Base-by-base conservation (phyloP, 768 basidiomycete genomes). In the Mycena belliarum region DNA sequence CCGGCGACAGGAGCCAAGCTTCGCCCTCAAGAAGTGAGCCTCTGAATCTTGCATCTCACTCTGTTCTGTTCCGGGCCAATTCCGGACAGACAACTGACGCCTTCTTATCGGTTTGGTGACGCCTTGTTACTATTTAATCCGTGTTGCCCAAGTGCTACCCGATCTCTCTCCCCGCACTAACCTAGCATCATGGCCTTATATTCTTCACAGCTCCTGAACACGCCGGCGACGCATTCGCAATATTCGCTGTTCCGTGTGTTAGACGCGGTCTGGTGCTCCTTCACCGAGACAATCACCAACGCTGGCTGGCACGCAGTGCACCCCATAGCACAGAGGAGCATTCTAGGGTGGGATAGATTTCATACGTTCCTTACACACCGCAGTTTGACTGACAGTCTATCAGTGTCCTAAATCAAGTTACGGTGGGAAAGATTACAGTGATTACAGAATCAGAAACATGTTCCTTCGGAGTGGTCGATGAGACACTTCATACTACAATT, bases 121-220 rank as follows among this genome's bases (percentile, higher is more conserved):
- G n/a, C n/a, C n/a, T n/a, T n/a, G n/a, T n/a, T n/a, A n/a, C n/a
- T n/a, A n/a, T n/a, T n/a, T n/a, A n/a, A n/a, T n/a, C n/a, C n/a
- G n/a, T n/a, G n/a, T n/a, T n/a, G n/a, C n/a, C n/a, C n/a, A n/a
- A 32, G 6, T 12, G 29, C 29, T 32, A 32, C 29, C 7, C 12
- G 29, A 12, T 32, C 29, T 32, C 29, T 32, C 29, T 6, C 29
- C 29, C 29, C 29, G 29, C 12, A 32, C 29, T 32, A 6, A 32
- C 29, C 12, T 32, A 32, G 11, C 23, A 43, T 43, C 43, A 55
- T 60, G 58, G 48, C 58, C 35, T 32, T 60, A 21, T 55, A 63
- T 35, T 56, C 58, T 6, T 59, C 62, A 20, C 62, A 63, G 38
- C 62, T 63, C 16, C 50, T 63, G 33, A 47, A 49, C 10, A 63